Base-by-base conservation (phyloP, 352 stramenopile genomes). In the Ochromonadaceae sp. region DNA sequence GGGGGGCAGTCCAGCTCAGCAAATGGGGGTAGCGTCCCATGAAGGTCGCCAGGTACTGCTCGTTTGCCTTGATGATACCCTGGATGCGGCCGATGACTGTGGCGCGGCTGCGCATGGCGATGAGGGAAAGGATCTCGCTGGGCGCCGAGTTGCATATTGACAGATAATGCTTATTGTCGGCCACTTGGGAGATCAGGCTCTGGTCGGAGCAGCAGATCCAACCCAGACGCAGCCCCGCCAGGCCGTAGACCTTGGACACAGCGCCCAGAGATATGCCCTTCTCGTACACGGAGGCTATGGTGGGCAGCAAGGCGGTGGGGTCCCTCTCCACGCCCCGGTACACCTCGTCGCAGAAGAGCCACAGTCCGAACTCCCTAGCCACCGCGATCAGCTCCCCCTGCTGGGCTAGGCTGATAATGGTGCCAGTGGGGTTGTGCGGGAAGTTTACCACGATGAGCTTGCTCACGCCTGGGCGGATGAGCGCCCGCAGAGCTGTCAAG, bases 391-490 rank as follows among this genome's bases (percentile, higher is more conserved):
- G 74, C 1, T 43, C 49, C 5, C 60, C 42, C 57, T 66, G 78
- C 39, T 86, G 77, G 31, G 53, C 61, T 36, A 66, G 63, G 0
- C 67, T 67, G 0, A 74, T 72, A 28, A 81, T 50, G 41, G 73
- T 73, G 0, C 79, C 79, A 0, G 79, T 86, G 17, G 79, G 79
- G 47, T 86, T 86, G 69, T 86, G 79, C 5, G 79, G 79, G 47
- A 86, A 86, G 72, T 86, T 85, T 46, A 85, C 65, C 0, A 84
- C 66, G 4, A 86, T 52, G 26, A 85, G 55, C 68, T 85, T 86
- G 1, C 76, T 81, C n/a, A n/a, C n/a, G 48, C 74, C 75, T 20
- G 59, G 56, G 10, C 57, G 62, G 17, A 84, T 59, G 1, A 83
- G 60, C 12, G 26, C 15, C 25, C 72, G 59, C 25, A 86, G 67